Conservation (phyloP, 257 asterid species). For the Penstemon newberryi region DNA sequence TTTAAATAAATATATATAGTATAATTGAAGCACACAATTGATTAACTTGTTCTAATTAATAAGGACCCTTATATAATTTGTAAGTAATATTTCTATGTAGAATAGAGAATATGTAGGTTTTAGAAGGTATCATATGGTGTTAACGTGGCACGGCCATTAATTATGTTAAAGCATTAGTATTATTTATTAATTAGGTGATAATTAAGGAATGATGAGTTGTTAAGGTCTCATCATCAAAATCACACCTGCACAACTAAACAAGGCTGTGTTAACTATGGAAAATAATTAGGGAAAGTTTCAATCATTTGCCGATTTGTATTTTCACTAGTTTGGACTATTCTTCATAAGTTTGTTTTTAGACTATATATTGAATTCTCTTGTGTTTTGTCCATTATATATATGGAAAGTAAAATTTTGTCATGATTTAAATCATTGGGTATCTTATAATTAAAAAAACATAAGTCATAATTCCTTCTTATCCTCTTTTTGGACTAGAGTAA, state of each 20-base stretch:
- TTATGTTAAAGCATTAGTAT: not conserved
- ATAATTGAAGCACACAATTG: no score
- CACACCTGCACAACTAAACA: not conserved
- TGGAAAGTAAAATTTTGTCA: not conserved
- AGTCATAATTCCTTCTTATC: no score
- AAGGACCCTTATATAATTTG: no score
- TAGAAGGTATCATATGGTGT: no score
- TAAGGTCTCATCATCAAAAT: constrained; percentile 10
- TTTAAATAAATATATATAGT: no score
- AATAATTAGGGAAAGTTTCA: constrained; percentile 18
- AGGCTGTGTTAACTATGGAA: not conserved
- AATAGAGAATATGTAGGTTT: no score
- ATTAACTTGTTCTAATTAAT: no score
- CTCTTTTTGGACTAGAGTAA: no score
- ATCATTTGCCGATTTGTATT: constrained; percentile 44
- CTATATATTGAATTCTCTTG: not conserved
- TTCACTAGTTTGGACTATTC: constrained; percentile 35
- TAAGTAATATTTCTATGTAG: no score
- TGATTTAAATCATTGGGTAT: not conserved
- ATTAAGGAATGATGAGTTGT: constrained; percentile 29
- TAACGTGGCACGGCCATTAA: no score
- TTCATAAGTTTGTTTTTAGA: constrained; percentile 32
- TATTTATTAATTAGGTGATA: constrained; percentile 12
- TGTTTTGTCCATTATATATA: constrained; percentile 3
- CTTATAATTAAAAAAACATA: no score